Evolutionary conservation across 2,329 filamentous ascomycete species (phyloP), one percentile per base, ranked within the genome.

Genomic region (Monilinia laxa): DNA sequence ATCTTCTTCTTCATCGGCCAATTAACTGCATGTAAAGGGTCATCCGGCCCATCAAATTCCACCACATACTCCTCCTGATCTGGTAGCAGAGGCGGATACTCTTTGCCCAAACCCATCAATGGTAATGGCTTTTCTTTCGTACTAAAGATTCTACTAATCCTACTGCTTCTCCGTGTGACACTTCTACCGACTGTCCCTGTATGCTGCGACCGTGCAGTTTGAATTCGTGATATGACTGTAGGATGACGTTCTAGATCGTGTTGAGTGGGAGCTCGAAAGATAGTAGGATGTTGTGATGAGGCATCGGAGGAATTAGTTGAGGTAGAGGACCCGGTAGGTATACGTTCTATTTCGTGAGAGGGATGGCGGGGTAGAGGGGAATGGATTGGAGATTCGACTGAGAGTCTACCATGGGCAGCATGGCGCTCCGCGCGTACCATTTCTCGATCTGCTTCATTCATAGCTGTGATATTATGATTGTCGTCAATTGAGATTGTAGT

Each of bases 1-100:
- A 92, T 60, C 87, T 96, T 97, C 81, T 91, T 93, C 75, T 80
- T 85, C 64, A 90, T 75, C 0, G 90, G 84, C 93, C 93, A 97
- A 76, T 97, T 97, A 79, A 94, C 90, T 1, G 92, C 90, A 77
- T 96, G 92, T 68, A 93, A 75, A 2, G 92, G 92, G 74, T 97
- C 93, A 70, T 93, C 84, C 1, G 87, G 89, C 0, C 92, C 93
- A 72, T 93, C 89, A 75, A 96, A 97, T 77, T 92, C 90, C 54
- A 93, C 90, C 0, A 93, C 90, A 74, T 93, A 94, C 70, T 91
- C 87, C 73, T 93, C 90, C 72, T 84, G 82, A 18, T 87, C 85
- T 2, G 90, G 90, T 53, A 93, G 76, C 0, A 80, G 81, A 4
- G 90, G 90, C 3, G 91, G 91, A 73, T 87, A 92, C 0, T 87